Evolutionary conservation across 331 rosid genomes (phyloP).

Genomic region (Rosa hybrid): DNA sequence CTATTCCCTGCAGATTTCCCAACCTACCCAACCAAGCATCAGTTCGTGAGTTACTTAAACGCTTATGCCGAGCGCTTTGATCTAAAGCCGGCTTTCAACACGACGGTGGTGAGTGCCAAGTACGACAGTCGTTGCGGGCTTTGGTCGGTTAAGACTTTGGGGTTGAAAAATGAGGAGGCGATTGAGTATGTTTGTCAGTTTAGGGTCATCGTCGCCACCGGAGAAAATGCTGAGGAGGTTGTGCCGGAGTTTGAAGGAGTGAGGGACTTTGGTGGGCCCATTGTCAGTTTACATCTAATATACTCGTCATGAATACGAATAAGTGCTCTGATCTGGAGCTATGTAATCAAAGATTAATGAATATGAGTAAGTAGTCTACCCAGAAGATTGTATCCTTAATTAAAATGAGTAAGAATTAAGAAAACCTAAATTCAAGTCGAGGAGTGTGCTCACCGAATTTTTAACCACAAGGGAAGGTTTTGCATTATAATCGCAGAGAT

Average conservation of each 20-base stretch:
- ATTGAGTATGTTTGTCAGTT: slow-evolving; percentile 50
- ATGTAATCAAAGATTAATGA: background rate
- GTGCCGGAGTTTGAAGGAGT: slow-evolving; percentile 71
- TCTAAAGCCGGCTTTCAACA: slow-evolving; percentile 54
- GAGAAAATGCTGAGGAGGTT: slow-evolving; percentile 79
- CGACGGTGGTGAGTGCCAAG: slow-evolving; percentile 52
- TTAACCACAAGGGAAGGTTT: slow-evolving; percentile 75
- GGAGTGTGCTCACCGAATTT: slow-evolving; percentile 57
- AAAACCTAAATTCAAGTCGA: background rate
- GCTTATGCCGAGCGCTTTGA: slow-evolving; percentile 57
- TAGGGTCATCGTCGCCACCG: slow-evolving; percentile 89
- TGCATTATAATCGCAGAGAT: slow-evolving; percentile 82
- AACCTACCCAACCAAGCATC: slow-evolving; percentile 79
- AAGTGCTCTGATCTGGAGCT: too few species aligned
- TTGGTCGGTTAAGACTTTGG: slow-evolving; percentile 63
- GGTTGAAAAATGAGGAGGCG: slow-evolving; percentile 27
- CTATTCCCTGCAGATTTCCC: slow-evolving; percentile 79
- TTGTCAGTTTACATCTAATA: background rate
- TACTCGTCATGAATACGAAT: too few species aligned
- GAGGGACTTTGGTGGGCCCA: slow-evolving; percentile 53
- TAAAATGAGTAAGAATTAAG: background rate
- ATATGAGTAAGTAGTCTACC: background rate
- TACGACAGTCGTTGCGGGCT: slow-evolving; percentile 38
- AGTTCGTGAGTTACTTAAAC: slow-evolving; percentile 59
- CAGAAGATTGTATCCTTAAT: background rate